Base-by-base conservation (phyloP, 345 rosid genomes). In the Populus euphratica region DNA sequence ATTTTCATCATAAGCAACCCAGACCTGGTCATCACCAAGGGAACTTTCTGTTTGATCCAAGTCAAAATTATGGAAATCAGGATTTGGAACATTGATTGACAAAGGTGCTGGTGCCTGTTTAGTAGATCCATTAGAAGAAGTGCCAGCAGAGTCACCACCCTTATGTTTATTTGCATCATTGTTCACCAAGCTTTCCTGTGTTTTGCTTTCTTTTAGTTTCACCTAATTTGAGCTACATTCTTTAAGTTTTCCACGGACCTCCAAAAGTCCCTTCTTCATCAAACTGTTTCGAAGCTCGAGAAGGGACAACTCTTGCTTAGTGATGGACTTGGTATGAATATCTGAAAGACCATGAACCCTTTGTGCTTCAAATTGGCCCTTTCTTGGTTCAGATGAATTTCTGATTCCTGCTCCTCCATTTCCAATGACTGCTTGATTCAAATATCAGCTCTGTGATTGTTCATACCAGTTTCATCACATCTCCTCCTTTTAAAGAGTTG, bases 1-100 rank as follows among this genome's bases (percentile, higher is more conserved):
- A 43, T 87, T 89, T 73, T 90, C 89, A 31, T 94, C 99, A 81
- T 96, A 96, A 8, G 97, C 98, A 76, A 98, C 99, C 99, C 99
- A 96, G 47, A 96, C 91, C 82, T 96, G 93, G 78, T 92, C 94
- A 8, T 83, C 94, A 69, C 70, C 84, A 77, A 96, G 94, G 47
- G 93, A 89, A 69, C 52, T 81, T 82, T 96, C 99, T 56, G 87
- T 82, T 70, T 97, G 86, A 83, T 87, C 92, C 83, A 88, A 77
- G 80, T 94, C 98, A 77, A 96, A 96, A 81, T 91, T 89, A 83
- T 96, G 94, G 81, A 96, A 94, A 82, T 94, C 98, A 20, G 98
- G 78, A 89, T 96, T 97, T 16, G 99, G 99, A 74, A 96, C 98
- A 75, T 72, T 83, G 18, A 94, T 93, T 13, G 85, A 69, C 72